Evolutionary conservation across 2,329 filamentous ascomycete species (phyloP).

Genomic region (Berkeleyomyces basicola): DNA sequence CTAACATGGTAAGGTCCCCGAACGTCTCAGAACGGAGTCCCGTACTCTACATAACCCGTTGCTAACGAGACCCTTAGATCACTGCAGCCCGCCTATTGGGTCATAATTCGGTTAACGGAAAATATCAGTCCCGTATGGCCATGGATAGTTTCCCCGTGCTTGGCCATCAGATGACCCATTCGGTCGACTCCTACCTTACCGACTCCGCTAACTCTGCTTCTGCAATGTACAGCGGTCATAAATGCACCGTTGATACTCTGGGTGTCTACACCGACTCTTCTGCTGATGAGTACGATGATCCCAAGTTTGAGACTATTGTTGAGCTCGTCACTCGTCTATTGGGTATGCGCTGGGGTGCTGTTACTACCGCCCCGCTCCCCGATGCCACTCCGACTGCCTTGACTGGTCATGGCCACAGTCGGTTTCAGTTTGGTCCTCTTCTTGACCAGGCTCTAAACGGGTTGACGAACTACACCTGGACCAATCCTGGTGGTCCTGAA

Average conservation of each 20-base stretch:
- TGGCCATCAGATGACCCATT: slow-evolving; percentile 81
- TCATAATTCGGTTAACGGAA: slow-evolving; percentile 71
- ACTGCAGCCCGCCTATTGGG: slow-evolving; percentile 65
- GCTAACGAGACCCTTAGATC: slow-evolving; percentile 26
- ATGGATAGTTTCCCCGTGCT: slow-evolving; percentile 75
- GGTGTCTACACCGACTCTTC: slow-evolving; percentile 67
- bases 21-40: not conserved
- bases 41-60: not conserved
- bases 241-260: slow-evolving; percentile 67
- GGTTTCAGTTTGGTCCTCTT: slow-evolving; percentile 51
- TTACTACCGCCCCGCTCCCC: slow-evolving; percentile 65
- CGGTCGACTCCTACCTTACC: slow-evolving; percentile 70
- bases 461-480: slow-evolving; percentile 68
- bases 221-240: slow-evolving; percentile 68
- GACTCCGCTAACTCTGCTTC: slow-evolving; percentile 76
- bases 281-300: slow-evolving; percentile 57
- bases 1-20: slow-evolving; percentile 40
- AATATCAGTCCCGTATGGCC: slow-evolving; percentile 58
- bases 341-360: slow-evolving; percentile 44
- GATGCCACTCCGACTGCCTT: slow-evolving; percentile 71
- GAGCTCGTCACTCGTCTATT: slow-evolving; percentile 59
- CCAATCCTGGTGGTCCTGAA: slow-evolving; percentile 54
- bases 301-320: slow-evolving; percentile 71
- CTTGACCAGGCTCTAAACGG: slow-evolving; percentile 64
- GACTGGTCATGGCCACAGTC: slow-evolving; percentile 54